These are phyloP conservation scores for Russula dissimulans DNA, from an alignment of 768 basidiomycete species.

Conservation along the genomic window DNA sequence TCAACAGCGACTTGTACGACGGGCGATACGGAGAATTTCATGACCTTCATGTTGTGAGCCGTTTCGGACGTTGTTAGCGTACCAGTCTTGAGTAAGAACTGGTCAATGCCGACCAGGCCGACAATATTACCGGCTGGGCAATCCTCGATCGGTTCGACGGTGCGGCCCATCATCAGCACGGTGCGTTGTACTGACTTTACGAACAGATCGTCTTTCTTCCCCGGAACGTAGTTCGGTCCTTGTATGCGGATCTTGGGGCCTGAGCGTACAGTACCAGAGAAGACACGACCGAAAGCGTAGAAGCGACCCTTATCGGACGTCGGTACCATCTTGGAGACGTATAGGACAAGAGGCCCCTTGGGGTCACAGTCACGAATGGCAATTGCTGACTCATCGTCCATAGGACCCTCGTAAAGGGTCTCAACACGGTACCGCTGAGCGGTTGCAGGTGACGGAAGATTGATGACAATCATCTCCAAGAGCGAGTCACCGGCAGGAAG, in stretches of 20 bases:
- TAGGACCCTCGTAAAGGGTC: conserved; percentile 98
- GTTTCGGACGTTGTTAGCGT: conserved; percentile 97
- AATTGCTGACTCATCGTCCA: conserved; percentile 99
- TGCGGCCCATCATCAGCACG: conserved; percentile 99
- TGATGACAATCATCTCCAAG: conserved; percentile 99
- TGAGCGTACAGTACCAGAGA: conserved; percentile 93
- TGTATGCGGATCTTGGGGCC: conserved; percentile 99
- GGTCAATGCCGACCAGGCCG: conserved; percentile 99
- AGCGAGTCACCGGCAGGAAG: conserved; percentile 97
- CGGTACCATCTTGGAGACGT: conserved; percentile 99
- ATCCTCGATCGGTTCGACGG: conserved; percentile 97
- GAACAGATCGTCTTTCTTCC: conserved; percentile 98
- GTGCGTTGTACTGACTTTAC: conserved; percentile 98
- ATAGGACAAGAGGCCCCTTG: conserved; percentile 90
- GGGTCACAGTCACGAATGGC: conserved; percentile 98
- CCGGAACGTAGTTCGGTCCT: conserved; percentile 96
- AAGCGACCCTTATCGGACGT: conserved; percentile 99
- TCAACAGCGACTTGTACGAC: conserved; percentile 99
- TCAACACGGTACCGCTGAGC: conserved; percentile 99
- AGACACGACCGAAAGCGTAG: conserved; percentile 99
- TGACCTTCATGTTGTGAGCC: conserved; percentile 99
- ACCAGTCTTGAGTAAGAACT: conserved; percentile 99
- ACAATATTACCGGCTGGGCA: conserved; percentile 98
- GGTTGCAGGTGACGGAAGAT: conserved; percentile 93
- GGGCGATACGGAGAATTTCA: conserved; percentile 99